Percentiles rank a stretch among this genome's conserved stretches.
Evolutionary conservation across 78 protist genomes (phyloP).

Genomic region (Pigoraptor vietnamica): DNA sequence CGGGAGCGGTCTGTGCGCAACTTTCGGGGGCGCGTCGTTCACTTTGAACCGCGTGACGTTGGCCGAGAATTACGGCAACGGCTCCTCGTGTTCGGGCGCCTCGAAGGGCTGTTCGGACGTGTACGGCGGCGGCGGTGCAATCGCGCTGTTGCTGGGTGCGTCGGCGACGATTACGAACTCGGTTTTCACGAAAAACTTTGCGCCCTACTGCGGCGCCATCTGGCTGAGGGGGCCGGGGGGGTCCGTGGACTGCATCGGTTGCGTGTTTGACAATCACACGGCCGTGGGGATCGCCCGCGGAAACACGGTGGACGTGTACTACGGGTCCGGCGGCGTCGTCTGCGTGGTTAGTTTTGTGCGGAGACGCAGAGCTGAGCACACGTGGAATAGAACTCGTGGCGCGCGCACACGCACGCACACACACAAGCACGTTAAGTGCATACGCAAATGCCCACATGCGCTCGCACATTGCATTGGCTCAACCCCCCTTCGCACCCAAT

Average conservation of each 20-base stretch:
- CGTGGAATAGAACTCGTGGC: too few relatives aligned
- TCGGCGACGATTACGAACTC: neutral
- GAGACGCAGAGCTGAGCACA: too few relatives aligned
- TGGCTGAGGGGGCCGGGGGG: neutral
- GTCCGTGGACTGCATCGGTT: neutral
- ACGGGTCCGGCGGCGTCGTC: neutral
- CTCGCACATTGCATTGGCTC: too few relatives aligned
- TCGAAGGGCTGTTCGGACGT: neutral
- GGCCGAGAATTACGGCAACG: neutral
- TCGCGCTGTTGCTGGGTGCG: neutral
- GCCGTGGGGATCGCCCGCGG: neutral
- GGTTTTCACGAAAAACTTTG: neutral
- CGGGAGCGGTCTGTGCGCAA: neutral
- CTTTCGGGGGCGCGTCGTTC: neutral
- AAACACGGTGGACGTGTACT: neutral
- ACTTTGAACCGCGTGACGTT: neutral
- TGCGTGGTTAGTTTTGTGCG: neutral
- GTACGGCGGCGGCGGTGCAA: neutral
- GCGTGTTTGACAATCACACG: neutral
- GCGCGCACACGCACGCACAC: too few relatives aligned
- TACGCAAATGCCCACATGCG: too few relatives aligned
- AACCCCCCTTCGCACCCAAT: neutral
- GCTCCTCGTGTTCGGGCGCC: neutral
- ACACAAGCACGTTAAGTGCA: too few relatives aligned
- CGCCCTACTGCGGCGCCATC: neutral